phyloP scores from a whole-genome alignment of 2,329 filamentous ascomycete species.

The Pseudocercospora fijiensis region DNA sequence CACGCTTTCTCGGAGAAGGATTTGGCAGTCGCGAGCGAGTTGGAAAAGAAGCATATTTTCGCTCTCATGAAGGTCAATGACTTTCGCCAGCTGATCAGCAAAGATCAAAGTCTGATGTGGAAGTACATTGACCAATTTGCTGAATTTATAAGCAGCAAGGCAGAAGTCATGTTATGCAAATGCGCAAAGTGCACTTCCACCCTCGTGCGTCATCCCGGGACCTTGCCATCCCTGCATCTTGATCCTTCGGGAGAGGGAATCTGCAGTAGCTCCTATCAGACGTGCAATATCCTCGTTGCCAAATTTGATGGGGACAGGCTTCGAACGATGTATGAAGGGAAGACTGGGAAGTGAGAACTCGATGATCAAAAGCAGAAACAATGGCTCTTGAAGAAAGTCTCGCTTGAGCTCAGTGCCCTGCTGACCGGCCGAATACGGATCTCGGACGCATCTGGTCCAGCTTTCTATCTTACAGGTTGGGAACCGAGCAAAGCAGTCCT shows the following conservation, averaged over 20 bases:
- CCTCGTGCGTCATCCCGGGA: no score
- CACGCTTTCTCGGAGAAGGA: neutral
- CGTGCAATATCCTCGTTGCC: neutral
- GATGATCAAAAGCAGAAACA: no score
- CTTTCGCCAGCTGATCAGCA: neutral
- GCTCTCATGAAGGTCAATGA: neutral
- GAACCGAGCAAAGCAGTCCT: no score
- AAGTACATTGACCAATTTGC: neutral
- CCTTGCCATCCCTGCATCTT: no score
- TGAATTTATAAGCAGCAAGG: neutral
- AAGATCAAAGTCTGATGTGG: neutral
- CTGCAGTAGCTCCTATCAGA: neutral
- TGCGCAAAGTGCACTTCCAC: neutral
- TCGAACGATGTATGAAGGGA: neutral
- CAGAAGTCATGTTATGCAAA: neutral
- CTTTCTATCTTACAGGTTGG: no score
- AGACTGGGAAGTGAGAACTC: no score
- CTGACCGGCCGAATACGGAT: no score
- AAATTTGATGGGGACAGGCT: neutral
- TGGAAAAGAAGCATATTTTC: slow-evolving; percentile 2
- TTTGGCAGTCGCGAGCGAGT: neutral
- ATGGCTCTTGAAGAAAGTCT: neutral
- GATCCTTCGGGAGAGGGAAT: no score
- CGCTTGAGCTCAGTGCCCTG: no score
- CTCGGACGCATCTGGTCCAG: no score